These are phyloP conservation scores for Parachlorella kessleri DNA, from an alignment of 139 green algal genomes.

Conservation along the genomic window DNA sequence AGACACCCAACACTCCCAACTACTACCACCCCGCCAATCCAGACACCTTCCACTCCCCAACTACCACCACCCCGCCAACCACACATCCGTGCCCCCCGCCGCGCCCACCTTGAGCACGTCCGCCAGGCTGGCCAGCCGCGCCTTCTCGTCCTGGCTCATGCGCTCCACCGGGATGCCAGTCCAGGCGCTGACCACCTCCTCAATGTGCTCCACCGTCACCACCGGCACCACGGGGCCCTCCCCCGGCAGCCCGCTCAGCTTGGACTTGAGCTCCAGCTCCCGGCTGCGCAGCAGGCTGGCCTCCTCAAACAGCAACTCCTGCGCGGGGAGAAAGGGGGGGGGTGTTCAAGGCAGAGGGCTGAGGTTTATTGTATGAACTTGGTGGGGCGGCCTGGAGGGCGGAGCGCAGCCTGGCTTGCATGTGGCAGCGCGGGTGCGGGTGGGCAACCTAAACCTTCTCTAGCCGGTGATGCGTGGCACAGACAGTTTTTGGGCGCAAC, in stretches of 20 bases:
- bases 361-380: not conserved
- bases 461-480: no score
- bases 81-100: not conserved
- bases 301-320: constrained; percentile 87
- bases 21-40: no score
- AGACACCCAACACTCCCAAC: no score
- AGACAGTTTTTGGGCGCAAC: no score
- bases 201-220: constrained; percentile 83
- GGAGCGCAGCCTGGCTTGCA: not conserved
- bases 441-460: no score
- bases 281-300: constrained; percentile 73
- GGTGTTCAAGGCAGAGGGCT: not conserved
- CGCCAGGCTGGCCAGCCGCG: constrained; percentile 58
- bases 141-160: constrained; percentile 63
- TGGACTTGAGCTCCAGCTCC: constrained; percentile 59
- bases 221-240: constrained; percentile 52
- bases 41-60: no score
- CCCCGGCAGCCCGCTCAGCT: constrained; percentile 17
- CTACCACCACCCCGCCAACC: not conserved
- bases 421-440: no score
- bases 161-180: constrained; percentile 69
- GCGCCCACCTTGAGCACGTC: constrained; percentile 46
- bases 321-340: not conserved
- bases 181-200: constrained; percentile 71
- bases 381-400: not conserved